Conservation (phyloP, 73 alveolate species). For the Uronychia setigera region DNA sequence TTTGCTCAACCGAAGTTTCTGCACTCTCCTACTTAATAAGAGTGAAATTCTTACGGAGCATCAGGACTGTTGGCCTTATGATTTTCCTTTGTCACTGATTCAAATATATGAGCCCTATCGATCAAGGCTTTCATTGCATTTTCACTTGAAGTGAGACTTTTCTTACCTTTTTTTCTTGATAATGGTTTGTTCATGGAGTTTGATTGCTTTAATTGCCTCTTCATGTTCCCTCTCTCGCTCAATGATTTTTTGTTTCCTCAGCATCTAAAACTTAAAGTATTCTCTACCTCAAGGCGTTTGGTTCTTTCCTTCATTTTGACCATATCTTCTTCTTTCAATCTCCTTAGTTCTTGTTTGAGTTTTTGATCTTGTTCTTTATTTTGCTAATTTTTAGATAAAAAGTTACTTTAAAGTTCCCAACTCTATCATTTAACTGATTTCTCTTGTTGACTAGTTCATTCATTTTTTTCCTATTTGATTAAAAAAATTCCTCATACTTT, state of each 20-base stretch:
- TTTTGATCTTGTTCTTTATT: slow-evolving; percentile 11
- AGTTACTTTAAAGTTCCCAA: slow-evolving; percentile 23
- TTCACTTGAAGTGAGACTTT: background rate
- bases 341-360: slow-evolving; percentile 23
- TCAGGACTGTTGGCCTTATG: slow-evolving; percentile 1
- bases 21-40: too few relatives aligned
- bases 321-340: slow-evolving; percentile 33
- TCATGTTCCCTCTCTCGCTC: slow-evolving; percentile 15
- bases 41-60: background rate
- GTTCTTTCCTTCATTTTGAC: slow-evolving; percentile 1
- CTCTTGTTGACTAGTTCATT: background rate
- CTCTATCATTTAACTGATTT: background rate
- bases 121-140: background rate
- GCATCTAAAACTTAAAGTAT: background rate
- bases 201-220: background rate
- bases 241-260: slow-evolving; percentile 16
- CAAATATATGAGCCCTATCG: background rate
- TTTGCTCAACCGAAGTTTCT: background rate
- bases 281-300: slow-evolving; percentile 14
- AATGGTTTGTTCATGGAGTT: slow-evolving; percentile 4
- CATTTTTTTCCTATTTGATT: background rate
- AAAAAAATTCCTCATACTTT: background rate
- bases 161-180: slow-evolving; percentile 13
- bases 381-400: background rate
- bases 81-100: background rate